Conservation (phyloP, 2,329 filamentous ascomycete species). For the Coniochaeta sp. region DNA sequence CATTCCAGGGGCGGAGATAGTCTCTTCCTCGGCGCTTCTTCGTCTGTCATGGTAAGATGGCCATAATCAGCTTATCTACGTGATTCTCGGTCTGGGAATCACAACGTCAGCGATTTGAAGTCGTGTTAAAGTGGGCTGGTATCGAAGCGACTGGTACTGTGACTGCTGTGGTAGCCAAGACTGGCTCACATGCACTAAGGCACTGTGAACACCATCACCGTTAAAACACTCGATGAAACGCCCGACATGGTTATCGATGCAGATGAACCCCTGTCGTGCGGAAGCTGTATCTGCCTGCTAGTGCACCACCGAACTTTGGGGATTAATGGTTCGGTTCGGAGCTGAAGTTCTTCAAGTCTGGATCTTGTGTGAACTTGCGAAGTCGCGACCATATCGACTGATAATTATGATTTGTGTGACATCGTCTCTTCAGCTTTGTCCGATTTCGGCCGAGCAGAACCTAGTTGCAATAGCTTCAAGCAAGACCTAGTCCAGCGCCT, state of each 20-base stretch:
- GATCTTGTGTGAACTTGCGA: background rate
- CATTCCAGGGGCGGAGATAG: background rate
- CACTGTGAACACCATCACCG: background rate
- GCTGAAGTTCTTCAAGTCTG: background rate
- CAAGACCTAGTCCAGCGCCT: background rate
- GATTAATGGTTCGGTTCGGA: background rate
- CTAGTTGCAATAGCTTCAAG: background rate
- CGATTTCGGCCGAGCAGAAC: background rate
- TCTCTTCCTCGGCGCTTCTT: background rate
- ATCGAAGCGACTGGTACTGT: background rate
- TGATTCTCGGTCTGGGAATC: too few relatives aligned
- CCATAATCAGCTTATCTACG: background rate
- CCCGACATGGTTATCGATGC: background rate
- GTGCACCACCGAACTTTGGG: background rate
- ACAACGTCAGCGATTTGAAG: background rate
- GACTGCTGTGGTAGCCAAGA: too few relatives aligned
- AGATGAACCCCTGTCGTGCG: background rate
- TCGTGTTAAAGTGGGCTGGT: background rate
- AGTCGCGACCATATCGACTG: background rate
- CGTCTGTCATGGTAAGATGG: background rate
- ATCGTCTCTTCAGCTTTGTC: background rate
- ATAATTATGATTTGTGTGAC: background rate
- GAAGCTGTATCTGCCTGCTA: background rate
- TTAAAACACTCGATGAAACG: background rate
- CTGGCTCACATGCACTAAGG: background rate